Conservation (phyloP, 306 rosid genomes). For the Oxytropis ochrocephala region DNA sequence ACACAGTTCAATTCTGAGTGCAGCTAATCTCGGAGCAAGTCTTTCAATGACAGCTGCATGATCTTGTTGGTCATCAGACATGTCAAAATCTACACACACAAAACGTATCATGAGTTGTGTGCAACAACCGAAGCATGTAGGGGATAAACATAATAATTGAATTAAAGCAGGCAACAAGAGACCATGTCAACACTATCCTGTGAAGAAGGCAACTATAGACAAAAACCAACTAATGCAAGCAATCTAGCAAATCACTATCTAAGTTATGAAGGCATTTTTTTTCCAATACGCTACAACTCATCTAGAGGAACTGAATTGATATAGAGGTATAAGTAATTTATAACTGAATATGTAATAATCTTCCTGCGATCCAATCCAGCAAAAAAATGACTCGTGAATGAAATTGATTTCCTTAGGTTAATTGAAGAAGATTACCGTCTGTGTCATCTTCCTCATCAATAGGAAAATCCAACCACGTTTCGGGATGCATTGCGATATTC, state of each 20-base stretch:
- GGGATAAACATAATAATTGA: not conserved
- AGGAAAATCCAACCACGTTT: slow-evolving; percentile 98
- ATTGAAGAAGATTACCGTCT: slow-evolving; percentile 42
- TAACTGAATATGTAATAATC: not conserved
- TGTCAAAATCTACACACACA: slow-evolving; percentile 63
- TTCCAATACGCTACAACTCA: not conserved
- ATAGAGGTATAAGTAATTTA: not conserved
- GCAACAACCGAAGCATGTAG: not conserved
- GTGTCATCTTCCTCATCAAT: slow-evolving; percentile 81
- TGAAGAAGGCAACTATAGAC: not conserved
- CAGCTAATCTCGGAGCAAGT: slow-evolving; percentile 83
- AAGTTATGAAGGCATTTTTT: not conserved
- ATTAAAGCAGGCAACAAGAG: not conserved
- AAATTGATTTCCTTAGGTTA: not conserved
- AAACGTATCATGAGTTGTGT: slow-evolving; percentile 15
- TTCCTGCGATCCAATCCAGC: not conserved
- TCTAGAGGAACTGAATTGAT: not conserved
- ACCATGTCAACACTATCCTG: not conserved
- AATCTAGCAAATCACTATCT: not conserved
- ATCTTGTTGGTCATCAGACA: slow-evolving; percentile 71
- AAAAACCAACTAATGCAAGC: not conserved
- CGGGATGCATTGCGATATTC: slow-evolving; percentile 97
- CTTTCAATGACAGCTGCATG: slow-evolving; percentile 68
- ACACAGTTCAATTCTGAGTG: slow-evolving; percentile 88
- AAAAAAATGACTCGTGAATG: not conserved